Percentiles rank a stretch among this genome's conserved stretches.
Conservation (phyloP, 139 green algal genomes). For the Picochlorum sp. region DNA sequence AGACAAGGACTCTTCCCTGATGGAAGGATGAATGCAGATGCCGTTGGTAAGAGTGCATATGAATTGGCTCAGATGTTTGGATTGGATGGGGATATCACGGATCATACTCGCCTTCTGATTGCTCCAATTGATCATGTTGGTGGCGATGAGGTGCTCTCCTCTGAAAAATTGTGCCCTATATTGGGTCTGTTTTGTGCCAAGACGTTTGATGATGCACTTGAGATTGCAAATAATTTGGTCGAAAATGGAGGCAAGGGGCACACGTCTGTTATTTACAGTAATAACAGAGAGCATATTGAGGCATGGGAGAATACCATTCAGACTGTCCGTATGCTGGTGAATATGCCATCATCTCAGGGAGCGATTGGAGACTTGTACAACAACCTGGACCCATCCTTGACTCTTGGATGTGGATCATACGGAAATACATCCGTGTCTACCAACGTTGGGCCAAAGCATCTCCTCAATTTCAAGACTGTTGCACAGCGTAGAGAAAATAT, state of each 20-base stretch:
- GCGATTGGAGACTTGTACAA: constrained; percentile 56
- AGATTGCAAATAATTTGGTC: constrained; percentile 1
- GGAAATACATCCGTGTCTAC: constrained; percentile 49
- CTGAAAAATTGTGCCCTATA: constrained; percentile 66
- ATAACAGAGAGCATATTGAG: constrained; percentile 6
- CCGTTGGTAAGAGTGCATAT: constrained; percentile 51
- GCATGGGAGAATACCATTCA: constrained; percentile 29
- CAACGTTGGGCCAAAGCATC: constrained; percentile 54
- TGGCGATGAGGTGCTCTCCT: constrained; percentile 40
- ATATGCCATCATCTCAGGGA: constrained; percentile 46
- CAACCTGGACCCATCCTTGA: constrained; percentile 61
- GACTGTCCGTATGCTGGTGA: constrained; percentile 59
- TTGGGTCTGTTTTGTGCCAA: constrained; percentile 26
- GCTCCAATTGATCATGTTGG: constrained; percentile 28
- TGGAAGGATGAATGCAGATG: constrained; percentile 47
- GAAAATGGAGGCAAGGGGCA: constrained; percentile 2
- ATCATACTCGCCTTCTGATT: neutral
- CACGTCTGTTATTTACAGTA: constrained; percentile 12
- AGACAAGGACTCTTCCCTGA: constrained; percentile 39
- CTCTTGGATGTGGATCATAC: constrained; percentile 57
- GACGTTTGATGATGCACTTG: neutral
- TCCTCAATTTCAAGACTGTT: constrained; percentile 63
- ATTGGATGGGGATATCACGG: constrained; percentile 1
- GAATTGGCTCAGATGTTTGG: constrained; percentile 53
- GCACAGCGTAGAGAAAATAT: constrained; percentile 54